phyloP scores from a whole-genome alignment of 106 monocot genomes.

The Hemerocallis citrina region DNA sequence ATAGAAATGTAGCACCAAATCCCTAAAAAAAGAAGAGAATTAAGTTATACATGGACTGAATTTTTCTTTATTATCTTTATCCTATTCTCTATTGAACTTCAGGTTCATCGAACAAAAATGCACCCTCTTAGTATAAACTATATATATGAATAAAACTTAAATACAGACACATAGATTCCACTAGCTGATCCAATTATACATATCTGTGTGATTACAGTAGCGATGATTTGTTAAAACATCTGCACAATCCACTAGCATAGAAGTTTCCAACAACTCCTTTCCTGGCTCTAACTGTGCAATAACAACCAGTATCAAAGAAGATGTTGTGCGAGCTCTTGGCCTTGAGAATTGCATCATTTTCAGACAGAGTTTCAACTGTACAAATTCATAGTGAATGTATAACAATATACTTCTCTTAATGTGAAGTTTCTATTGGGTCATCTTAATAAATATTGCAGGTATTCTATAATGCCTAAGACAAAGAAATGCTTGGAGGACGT shows the following conservation, averaged over 20 bases:
- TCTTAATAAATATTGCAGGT: slow-evolving; percentile 43
- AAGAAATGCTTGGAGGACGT: slow-evolving; percentile 94
- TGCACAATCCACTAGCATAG: slow-evolving; percentile 75
- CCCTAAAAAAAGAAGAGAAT: no score
- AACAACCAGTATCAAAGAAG: slow-evolving; percentile 95
- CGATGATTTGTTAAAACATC: slow-evolving; percentile 70
- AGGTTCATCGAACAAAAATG: no score
- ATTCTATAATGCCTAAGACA: slow-evolving; percentile 77
- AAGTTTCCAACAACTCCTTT: slow-evolving; percentile 83
- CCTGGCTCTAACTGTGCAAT: slow-evolving; percentile 93
- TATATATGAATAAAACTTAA: no score
- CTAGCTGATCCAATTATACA: background rate
- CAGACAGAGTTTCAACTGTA: slow-evolving; percentile 93
- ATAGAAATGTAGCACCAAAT: no score
- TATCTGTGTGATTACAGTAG: slow-evolving; percentile 45
- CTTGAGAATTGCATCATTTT: slow-evolving; percentile 90
- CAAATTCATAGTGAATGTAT: slow-evolving; percentile 61
- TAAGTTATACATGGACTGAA: no score
- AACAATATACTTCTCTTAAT: background rate
- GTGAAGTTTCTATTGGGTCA: background rate
- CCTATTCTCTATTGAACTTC: no score
- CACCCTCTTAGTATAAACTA: no score
- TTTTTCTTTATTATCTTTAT: no score
- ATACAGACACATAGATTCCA: no score
- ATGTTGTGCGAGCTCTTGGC: slow-evolving; percentile 98